Evolutionary conservation across 2,329 filamentous ascomycete species (phyloP).

Genomic region (Alternaria alternata): DNA sequence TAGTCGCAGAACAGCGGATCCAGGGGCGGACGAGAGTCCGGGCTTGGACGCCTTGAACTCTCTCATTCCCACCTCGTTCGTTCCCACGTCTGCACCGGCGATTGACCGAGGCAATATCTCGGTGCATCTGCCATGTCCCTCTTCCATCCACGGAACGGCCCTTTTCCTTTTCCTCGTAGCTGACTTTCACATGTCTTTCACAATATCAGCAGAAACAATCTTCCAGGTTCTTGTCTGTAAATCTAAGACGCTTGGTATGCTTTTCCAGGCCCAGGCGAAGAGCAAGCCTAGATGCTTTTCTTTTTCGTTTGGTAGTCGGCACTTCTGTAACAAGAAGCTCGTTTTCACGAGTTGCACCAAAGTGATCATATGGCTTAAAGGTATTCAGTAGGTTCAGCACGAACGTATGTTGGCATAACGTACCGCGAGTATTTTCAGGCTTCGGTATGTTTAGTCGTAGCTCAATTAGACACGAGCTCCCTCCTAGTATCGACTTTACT

Average conservation of each 20-base stretch:
- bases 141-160: neutral
- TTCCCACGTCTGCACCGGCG: neutral
- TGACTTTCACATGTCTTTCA: neutral
- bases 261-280: neutral
- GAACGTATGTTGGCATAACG: neutral
- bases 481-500: neutral
- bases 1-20: conserved; percentile 1
- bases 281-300: neutral
- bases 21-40: neutral
- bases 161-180: neutral
- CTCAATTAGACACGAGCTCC: neutral
- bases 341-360: neutral
- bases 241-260: neutral
- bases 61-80: neutral
- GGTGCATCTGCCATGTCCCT: neutral
- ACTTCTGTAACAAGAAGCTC: neutral
- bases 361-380: neutral
- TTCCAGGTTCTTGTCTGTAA: neutral
- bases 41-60: neutral
- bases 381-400: neutral
- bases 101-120: neutral
- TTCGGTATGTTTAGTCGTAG: neutral
- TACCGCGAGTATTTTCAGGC: neutral
- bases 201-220: neutral
- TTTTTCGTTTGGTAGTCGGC: neutral